Base-by-base conservation (phyloP, 352 stramenopile species). In the Sclerospora graminicola region DNA sequence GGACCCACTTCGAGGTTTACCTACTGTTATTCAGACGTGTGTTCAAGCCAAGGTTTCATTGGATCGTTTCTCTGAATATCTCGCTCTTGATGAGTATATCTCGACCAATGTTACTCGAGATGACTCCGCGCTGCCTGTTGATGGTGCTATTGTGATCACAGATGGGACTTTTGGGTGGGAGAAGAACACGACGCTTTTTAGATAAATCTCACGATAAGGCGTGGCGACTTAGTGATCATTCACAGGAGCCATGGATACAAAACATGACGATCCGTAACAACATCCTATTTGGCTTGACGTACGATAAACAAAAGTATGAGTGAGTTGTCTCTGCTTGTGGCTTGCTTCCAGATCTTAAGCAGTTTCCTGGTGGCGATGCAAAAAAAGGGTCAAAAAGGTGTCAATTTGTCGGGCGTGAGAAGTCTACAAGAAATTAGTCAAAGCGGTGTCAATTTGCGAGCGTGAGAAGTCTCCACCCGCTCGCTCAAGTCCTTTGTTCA, bases 381-480 rank as follows among this genome's bases (percentile, higher is more conserved):
- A 97, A 88, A n/a, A n/a, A n/a, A n/a, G n/a, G n/a, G n/a, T n/a
- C n/a, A n/a, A n/a, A n/a, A n/a, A n/a, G n/a, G n/a, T n/a, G n/a
- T n/a, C n/a, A n/a, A n/a, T n/a, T n/a, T n/a, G n/a, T n/a, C n/a
- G n/a, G n/a, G n/a, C n/a, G n/a, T n/a, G n/a, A n/a, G n/a, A n/a
- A n/a, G n/a, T n/a, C n/a, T n/a, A n/a, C n/a, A n/a, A 2, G 89
- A 97, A 60, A 98, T 98, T 42, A 92, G 91, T 1, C 88, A 97
- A 61, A 94, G 91, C 43, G 93, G 95, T 4, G 77, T 98, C 16
- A 98, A 95, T 43, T 51, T 98, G 8, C 93, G 63, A 0, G 92
- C n/a, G n/a, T n/a, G n/a, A n/a, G n/a, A n/a, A n/a, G n/a, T n/a
- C n/a, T n/a, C n/a, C n/a, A n/a, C n/a, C n/a, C n/a, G n/a, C n/a